phyloP scores from a whole-genome alignment of 176 grass and related monocot genomes.

The Canna indica region DNA sequence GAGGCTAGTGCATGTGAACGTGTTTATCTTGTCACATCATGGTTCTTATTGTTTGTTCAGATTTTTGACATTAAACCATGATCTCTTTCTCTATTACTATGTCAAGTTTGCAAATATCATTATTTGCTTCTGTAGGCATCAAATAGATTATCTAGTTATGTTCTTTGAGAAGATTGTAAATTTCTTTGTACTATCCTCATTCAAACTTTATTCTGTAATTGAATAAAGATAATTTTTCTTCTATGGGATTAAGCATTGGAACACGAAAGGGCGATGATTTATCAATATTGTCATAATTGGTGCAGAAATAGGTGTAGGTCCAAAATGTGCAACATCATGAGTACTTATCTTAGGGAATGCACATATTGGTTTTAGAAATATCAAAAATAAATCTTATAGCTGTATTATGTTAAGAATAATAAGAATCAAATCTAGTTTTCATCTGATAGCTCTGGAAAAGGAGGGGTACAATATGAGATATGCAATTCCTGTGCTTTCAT shows the following conservation, averaged over 20 bases:
- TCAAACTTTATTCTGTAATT: too few relatives aligned
- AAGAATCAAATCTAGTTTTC: not conserved
- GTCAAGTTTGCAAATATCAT: too few relatives aligned
- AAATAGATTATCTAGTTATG: too few relatives aligned
- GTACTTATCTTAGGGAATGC: not conserved
- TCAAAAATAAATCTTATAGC: not conserved
- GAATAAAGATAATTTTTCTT: not conserved
- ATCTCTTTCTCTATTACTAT: too few relatives aligned
- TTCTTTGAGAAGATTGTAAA: too few relatives aligned
- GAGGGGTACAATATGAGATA: not conserved
- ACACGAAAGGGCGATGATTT: not conserved
- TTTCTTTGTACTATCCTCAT: too few relatives aligned
- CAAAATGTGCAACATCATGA: not conserved
- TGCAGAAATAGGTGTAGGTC: not conserved
- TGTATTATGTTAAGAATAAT: not conserved
- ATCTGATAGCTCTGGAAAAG: not conserved
- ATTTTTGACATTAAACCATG: not conserved
- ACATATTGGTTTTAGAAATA: not conserved
- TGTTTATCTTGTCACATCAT: not conserved
- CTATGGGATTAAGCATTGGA: not conserved
- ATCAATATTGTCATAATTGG: not conserved
- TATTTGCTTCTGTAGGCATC: too few relatives aligned
- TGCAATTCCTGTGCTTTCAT: not conserved
- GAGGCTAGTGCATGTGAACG: not conserved
- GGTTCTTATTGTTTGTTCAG: not conserved